Conservation (phyloP, 2,329 filamentous ascomycete species). For the Colletotrichum somersetense region DNA sequence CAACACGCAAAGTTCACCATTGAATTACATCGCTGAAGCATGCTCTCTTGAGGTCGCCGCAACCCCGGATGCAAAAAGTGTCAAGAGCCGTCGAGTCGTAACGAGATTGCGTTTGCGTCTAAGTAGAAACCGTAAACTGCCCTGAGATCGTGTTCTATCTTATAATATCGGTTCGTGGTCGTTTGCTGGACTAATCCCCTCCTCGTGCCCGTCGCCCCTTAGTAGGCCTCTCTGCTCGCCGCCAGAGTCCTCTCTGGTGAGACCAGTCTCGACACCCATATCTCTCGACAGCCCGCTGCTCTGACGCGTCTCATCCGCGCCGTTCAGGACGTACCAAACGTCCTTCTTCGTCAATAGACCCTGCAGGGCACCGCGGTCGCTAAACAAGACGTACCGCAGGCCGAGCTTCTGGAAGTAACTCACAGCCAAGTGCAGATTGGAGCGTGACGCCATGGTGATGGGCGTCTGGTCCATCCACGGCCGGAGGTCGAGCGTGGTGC, state of each 20-base stretch:
- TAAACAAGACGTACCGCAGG: slow-evolving; percentile 89
- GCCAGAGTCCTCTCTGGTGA: slow-evolving; percentile 54
- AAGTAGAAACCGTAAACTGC: slow-evolving; percentile 3
- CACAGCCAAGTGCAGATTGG: slow-evolving; percentile 85
- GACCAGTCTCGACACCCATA: slow-evolving; percentile 50
- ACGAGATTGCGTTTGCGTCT: slow-evolving; percentile 13
- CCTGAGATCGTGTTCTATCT: slow-evolving; percentile 17
- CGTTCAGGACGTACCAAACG: slow-evolving; percentile 92
- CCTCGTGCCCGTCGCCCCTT: slow-evolving; percentile 52
- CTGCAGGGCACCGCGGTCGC: slow-evolving; percentile 82
- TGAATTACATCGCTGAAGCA: neutral
- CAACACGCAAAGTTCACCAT: neutral
- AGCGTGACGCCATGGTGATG: slow-evolving; percentile 84
- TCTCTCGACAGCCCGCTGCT: slow-evolving; percentile 49
- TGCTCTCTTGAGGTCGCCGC: neutral
- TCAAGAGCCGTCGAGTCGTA: neutral
- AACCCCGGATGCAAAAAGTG: neutral
- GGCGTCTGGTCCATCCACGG: slow-evolving; percentile 99
- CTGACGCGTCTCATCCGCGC: slow-evolving; percentile 72
- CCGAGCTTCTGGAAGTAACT: slow-evolving; percentile 96
- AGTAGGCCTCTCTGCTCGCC: slow-evolving; percentile 60
- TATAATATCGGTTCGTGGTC: slow-evolving; percentile 41
- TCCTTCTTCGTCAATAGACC: slow-evolving; percentile 97
- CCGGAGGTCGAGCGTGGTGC: slow-evolving; percentile 84
- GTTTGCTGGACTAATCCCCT: slow-evolving; percentile 46